Percentiles rank a stretch among this genome's conserved stretches.
Evolutionary conservation across 2,329 filamentous ascomycete genomes (phyloP).

Genomic region (Ceratocystis papillata): DNA sequence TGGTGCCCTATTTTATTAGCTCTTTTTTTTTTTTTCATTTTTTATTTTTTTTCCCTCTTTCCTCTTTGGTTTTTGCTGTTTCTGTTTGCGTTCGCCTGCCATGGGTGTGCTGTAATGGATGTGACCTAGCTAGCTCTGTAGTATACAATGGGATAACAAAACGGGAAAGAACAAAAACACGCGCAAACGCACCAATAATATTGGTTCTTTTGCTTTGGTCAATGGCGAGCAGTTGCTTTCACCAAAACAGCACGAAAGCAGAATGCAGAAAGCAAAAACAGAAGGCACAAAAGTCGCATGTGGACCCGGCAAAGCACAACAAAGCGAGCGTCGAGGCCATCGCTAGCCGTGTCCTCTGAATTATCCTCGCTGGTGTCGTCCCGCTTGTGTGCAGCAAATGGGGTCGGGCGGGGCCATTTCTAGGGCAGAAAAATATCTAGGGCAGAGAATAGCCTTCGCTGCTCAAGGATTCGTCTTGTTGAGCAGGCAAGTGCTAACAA

Average conservation of each 20-base stretch:
- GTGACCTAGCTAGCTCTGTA: neutral
- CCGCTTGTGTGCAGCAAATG: neutral
- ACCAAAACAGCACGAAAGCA: neutral
- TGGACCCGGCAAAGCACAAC: neutral
- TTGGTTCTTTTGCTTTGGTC: neutral
- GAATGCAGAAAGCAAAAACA: neutral
- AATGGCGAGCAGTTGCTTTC: neutral
- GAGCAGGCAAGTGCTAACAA: too few relatives aligned
- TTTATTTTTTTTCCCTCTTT: neutral
- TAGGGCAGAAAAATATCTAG: neutral
- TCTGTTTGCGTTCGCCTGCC: neutral
- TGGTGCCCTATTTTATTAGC: neutral
- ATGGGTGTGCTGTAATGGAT: neutral
- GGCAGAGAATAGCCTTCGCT: too few relatives aligned
- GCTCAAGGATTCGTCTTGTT: too few relatives aligned
- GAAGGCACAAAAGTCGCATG: neutral
- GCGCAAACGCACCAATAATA: neutral
- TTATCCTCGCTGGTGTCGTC: neutral
- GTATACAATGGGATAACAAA: neutral
- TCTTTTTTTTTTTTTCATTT: neutral
- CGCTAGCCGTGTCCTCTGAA: too few relatives aligned
- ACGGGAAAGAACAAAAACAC: neutral
- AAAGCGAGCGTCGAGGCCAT: too few relatives aligned
- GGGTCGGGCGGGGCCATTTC: neutral
- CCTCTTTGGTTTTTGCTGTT: neutral